phyloP scores from a whole-genome alignment of 2,329 filamentous ascomycete genomes.

The Colletotrichum nymphaeae region DNA sequence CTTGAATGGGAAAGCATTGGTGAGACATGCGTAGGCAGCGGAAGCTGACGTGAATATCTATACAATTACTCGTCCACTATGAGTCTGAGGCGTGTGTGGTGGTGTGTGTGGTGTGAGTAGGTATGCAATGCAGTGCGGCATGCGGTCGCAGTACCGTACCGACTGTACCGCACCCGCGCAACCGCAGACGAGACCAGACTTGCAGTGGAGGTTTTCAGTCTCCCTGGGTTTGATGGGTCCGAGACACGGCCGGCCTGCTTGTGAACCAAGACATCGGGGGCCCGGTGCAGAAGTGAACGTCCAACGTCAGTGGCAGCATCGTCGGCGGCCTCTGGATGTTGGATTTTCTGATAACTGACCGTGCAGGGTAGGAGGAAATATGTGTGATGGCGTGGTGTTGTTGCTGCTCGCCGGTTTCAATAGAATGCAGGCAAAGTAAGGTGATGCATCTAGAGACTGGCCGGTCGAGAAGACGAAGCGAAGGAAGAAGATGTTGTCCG shows the following conservation, averaged over 20 bases:
- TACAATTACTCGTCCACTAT: neutral
- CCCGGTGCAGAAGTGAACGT: constrained; percentile 19
- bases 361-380: neutral
- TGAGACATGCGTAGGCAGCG: constrained; percentile 16
- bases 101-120: no score
- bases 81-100: neutral
- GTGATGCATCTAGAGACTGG: neutral
- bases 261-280: constrained; percentile 7
- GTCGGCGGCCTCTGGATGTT: neutral
- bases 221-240: constrained; percentile 16
- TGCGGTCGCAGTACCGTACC: no score
- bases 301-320: constrained; percentile 17
- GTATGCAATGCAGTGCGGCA: neutral
- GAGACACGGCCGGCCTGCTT: constrained; percentile 7
- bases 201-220: neutral
- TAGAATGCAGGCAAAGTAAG: neutral
- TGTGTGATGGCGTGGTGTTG: neutral
- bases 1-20: constrained; percentile 13
- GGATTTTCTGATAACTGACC: neutral
- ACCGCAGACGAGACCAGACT: neutral
- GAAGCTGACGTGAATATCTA: constrained; percentile 3
- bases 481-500: neutral
- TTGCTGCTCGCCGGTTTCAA: neutral
- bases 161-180: no score
- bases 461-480: neutral